Evolutionary conservation across 257 asterid genomes (phyloP).

Genomic region (Solanum boliviense): DNA sequence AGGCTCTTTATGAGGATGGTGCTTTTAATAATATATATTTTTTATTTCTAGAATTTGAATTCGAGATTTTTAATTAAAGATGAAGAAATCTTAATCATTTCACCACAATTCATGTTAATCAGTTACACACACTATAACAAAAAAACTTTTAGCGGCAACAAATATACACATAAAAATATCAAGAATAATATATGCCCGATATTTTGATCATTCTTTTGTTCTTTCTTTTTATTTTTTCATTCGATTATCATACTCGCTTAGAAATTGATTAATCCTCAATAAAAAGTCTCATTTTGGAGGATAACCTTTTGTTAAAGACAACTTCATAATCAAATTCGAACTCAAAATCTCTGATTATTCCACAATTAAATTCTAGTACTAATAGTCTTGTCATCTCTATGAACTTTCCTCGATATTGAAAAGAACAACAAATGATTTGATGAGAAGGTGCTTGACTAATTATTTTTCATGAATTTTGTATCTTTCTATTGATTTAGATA

Average conservation of each 20-base stretch:
- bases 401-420: not conserved
- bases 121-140: not conserved
- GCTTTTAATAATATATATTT: no score
- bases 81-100: not conserved
- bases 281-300: not conserved
- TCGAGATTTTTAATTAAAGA: not conserved
- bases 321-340: not conserved
- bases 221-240: not conserved
- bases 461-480: not conserved
- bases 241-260: not conserved
- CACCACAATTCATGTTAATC: not conserved
- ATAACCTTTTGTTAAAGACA: not conserved
- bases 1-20: no score
- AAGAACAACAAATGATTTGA: not conserved
- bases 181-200: not conserved
- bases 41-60: no score
- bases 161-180: no score
- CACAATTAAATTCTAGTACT: not conserved
- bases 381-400: not conserved
- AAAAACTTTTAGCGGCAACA: no score
- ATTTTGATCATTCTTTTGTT: not conserved
- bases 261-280: not conserved
- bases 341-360: not conserved
- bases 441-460: not conserved
- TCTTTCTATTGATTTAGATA: not conserved